Evolutionary conservation across 2,329 filamentous ascomycete genomes (phyloP), one percentile per base, ranked within the genome.

Genomic region (Mollisia scopiformis): DNA sequence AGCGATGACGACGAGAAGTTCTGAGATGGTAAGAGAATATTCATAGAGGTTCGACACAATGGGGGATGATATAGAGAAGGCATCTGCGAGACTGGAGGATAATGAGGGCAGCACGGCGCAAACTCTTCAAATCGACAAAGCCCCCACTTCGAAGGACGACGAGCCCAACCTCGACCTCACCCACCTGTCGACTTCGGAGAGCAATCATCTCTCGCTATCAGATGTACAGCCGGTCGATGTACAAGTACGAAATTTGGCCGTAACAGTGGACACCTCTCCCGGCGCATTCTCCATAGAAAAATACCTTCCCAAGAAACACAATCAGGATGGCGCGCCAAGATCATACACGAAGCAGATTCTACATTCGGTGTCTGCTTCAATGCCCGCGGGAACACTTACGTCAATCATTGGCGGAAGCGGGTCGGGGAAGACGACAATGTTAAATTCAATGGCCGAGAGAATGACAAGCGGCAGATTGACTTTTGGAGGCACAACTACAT

Each of bases 341-440:
- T 75, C 75, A 1, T 62, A 65, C 37, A 66, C 62, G 61, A 85
- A 85, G 69, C 74, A 77, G 6, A 84, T 93, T 11, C 76, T 93
- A 10, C 78, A 87, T 55, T 82, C 83, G 30, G 83, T 92, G 49
- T 83, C 83, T 64, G 88, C 88, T 2, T 81, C 85, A 25, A 82
- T 92, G 71, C 79, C 80, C 2, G 81, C 84, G 7, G 88, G 90
- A 2, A 88, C 85, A 2, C 74, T 93, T 41, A 92, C 89, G 0
- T 90, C 90, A 8, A 92, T 93, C 56, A 86, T 93, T 59, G 90
- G 90, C 10, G 88, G 89, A 3, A 89, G 87, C 69, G 89, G 90
- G 21, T 89, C 86, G 1, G 89, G 89, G 0, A 92, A 92, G 76
- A 90, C 88, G 3, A 89, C 87, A 0, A 75, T 90, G 59, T 77